Conservation (phyloP, 2,329 filamentous ascomycete genomes). For the Fusarium azukiicola region DNA sequence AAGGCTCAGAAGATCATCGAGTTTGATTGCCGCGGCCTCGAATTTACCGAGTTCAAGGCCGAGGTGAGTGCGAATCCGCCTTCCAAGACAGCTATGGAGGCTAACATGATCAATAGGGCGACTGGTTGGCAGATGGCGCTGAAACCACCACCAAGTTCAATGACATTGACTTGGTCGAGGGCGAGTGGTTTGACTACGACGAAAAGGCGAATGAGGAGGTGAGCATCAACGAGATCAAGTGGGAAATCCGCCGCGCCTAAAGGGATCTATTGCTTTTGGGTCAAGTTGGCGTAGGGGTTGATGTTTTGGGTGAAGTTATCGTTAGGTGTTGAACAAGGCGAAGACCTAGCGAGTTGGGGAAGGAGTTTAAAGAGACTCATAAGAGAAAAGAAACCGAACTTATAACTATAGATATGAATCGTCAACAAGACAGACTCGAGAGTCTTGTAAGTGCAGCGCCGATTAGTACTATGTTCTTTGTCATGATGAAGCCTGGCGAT, state of each 20-base stretch:
- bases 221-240: conserved; percentile 93
- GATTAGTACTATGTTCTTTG: not conserved
- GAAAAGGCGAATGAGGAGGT: conserved; percentile 96
- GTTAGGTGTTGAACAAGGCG: not conserved
- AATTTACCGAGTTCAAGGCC: conserved; percentile 94
- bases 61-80: conserved; percentile 79
- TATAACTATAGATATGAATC: not conserved
- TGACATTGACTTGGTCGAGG: conserved; percentile 90
- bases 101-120: conserved; percentile 79
- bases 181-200: conserved; percentile 99
- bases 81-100: not conserved
- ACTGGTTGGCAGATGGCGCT: conserved; percentile 91
- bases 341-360: not conserved
- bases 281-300: conserved; percentile 12
- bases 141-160: conserved; percentile 92
- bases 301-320: conserved; percentile 9
- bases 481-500: not conserved
- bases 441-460: not conserved
- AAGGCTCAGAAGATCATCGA: conserved; percentile 91
- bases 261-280: not conserved
- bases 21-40: conserved; percentile 96
- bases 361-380: not conserved
- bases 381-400: not conserved
- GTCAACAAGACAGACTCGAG: not conserved
- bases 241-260: conserved; percentile 89